These are phyloP conservation scores for Thinopyrum elongatum DNA, from an alignment of 176 grass and related monocot species.

Conservation along the genomic window DNA sequence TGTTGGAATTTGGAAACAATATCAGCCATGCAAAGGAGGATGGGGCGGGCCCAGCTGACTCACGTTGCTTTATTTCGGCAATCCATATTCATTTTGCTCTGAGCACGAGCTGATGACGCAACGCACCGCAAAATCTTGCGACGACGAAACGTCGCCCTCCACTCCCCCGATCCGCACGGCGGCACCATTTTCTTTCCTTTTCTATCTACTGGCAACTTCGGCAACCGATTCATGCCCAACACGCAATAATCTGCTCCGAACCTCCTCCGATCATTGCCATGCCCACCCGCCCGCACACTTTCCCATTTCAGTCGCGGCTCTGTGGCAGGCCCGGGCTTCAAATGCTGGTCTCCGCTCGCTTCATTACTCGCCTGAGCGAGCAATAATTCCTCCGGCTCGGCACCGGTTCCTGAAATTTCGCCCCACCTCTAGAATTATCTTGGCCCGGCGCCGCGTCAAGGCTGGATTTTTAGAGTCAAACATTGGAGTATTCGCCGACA, in stretches of 20 bases:
- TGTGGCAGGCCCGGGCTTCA: neutral
- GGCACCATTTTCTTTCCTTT: neutral
- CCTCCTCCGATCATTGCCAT: conserved; percentile 1
- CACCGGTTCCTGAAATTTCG: conserved; percentile 16
- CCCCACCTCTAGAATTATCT: neutral
- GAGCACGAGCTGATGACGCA: neutral
- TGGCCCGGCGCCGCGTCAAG: neutral
- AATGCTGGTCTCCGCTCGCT: neutral
- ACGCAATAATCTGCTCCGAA: neutral
- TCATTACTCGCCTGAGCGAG: neutral
- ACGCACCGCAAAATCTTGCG: neutral
- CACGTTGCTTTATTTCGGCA: neutral
- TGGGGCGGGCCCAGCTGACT: neutral
- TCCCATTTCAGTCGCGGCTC: conserved; percentile 25
- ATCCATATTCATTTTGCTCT: neutral
- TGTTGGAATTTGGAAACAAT: too few relatives aligned
- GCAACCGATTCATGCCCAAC: neutral
- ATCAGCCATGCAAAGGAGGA: neutral
- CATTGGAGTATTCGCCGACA: neutral
- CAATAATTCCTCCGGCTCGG: neutral
- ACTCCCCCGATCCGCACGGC: neutral
- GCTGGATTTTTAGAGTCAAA: conserved; percentile 23
- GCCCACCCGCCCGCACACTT: conserved; percentile 29
- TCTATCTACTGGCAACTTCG: neutral
- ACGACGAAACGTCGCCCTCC: neutral